Evolutionary conservation across 176 grass and related monocot genomes (phyloP), one percentile per base, ranked within the genome.

Genomic region (Luzula sylvatica): DNA sequence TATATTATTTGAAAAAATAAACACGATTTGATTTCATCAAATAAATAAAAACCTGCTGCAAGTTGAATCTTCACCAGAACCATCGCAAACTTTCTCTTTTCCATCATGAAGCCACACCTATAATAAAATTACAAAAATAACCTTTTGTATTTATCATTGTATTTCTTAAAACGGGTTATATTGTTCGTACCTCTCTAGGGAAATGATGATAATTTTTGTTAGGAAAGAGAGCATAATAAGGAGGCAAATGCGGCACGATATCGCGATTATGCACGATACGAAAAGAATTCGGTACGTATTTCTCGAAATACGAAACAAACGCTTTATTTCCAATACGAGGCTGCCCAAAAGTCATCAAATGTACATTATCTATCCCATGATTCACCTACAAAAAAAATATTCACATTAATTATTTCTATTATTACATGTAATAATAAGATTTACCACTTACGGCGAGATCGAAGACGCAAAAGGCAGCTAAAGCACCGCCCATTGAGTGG

Each of bases 401-500:
- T 35, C 30, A 35, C 30, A 35, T 0, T 35, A 35, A 35, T 35
- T 35, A 35, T 2, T 35, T 7, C 9, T 35, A 35, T 35, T 35
- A 35, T 35, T 35, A 35, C 30, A 35, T 35, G 30, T 35, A 35
- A 9, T 35, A n/a, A n/a, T n/a, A n/a, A 7, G 30, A 35, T 35
- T 35, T 35, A 35, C 42, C 58, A 83, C 86, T 73, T 52, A 89
- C 86, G 72, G 65, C 50, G 76, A 89, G 80, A 73, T 89, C 86
- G 66, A 89, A 67, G 12, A 79, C 75, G 2, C 74, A 76, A 62
- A 89, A 89, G 0, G 86, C 78, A 56, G 75, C 75, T 75, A 89
- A 78, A 57, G 86, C 80, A 52, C 75, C 86, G 65, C 86, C 80
- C 86, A 89, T 89, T 29, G 86, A 89, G 61, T 89, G 86, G 12